These are phyloP conservation scores for Daldinia childiae DNA, from an alignment of 495 filamentous ascomycete genomes.

Conservation along the genomic window DNA sequence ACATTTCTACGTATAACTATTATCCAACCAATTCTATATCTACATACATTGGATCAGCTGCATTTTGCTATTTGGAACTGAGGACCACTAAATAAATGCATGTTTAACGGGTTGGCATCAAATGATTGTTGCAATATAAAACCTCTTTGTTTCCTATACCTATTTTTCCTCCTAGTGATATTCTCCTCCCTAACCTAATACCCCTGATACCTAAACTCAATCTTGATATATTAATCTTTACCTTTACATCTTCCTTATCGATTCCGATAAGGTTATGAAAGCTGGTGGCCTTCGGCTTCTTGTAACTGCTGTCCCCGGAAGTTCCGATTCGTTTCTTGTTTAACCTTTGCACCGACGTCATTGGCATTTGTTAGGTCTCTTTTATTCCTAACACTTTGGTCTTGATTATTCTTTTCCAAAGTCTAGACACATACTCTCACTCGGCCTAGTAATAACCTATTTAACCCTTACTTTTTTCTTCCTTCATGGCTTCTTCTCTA, in stretches of 20 bases:
- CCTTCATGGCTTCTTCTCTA: slow-evolving; percentile 55
- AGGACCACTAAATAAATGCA: background rate
- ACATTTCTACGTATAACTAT: background rate
- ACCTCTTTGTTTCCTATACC: background rate
- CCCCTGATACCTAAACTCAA: background rate
- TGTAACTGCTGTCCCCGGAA: background rate
- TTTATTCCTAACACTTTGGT: background rate
- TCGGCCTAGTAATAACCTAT: background rate
- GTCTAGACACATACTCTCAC: no score
- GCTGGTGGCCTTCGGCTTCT: background rate
- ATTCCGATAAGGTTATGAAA: background rate
- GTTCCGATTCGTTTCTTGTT: slow-evolving; percentile 18
- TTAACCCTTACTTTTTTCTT: background rate
- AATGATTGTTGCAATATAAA: slow-evolving; percentile 12
- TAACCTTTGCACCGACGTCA: slow-evolving; percentile 26
- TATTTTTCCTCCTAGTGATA: background rate
- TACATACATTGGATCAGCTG: slow-evolving; percentile 14
- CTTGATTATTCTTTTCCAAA: background rate
- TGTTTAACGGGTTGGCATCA: background rate
- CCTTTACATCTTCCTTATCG: background rate
- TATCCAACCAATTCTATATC: background rate
- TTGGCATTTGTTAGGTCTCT: slow-evolving; percentile 15
- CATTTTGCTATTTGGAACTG: slow-evolving; percentile 1
- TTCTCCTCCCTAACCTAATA: background rate
- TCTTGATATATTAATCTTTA: slow-evolving; percentile 1